Percentiles rank a stretch among this genome's conserved stretches.
phyloP scores from a whole-genome alignment of 306 rosid genomes.

The Aeschynomene evenia region DNA sequence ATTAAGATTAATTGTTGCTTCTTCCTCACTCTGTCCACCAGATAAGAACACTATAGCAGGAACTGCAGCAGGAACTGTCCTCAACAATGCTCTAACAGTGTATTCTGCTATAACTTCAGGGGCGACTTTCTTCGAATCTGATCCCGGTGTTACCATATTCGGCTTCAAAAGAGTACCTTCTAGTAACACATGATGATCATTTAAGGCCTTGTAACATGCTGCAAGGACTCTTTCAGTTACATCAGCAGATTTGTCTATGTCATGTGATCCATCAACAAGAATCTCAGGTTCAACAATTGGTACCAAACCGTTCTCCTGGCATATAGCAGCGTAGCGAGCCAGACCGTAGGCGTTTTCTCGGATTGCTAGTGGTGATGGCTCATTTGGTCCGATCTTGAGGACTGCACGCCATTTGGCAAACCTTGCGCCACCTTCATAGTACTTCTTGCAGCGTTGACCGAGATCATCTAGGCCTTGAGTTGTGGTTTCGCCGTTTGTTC shows the following conservation, averaged over 20 bases:
- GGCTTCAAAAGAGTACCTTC: slow-evolving; percentile 91
- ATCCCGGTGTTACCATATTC: slow-evolving; percentile 90
- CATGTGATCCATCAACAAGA: slow-evolving; percentile 71
- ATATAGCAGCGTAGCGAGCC: slow-evolving; percentile 72
- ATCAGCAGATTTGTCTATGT: slow-evolving; percentile 66
- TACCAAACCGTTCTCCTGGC: slow-evolving; percentile 83
- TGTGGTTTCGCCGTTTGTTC: slow-evolving; percentile 82
- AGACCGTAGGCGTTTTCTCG: slow-evolving; percentile 72
- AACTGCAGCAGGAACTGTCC: slow-evolving; percentile 74
- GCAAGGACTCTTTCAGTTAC: slow-evolving; percentile 83
- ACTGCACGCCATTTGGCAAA: slow-evolving; percentile 91
- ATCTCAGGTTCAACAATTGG: slow-evolving; percentile 94
- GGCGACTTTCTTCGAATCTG: slow-evolving; percentile 53
- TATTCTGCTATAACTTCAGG: slow-evolving; percentile 68
- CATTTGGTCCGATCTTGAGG: slow-evolving; percentile 69
- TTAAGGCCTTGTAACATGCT: slow-evolving; percentile 76
- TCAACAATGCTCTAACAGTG: slow-evolving; percentile 63
- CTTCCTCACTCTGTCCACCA: slow-evolving; percentile 95
- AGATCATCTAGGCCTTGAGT: slow-evolving; percentile 87
- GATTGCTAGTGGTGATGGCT: slow-evolving; percentile 65
- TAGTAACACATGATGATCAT: slow-evolving; percentile 68
- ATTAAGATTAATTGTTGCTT: slow-evolving; percentile 69
- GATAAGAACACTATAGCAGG: slow-evolving; percentile 81
- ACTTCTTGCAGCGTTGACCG: slow-evolving; percentile 65
- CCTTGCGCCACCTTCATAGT: slow-evolving; percentile 79